Evolutionary conservation across 2,329 filamentous ascomycete genomes (phyloP).

Genomic region (Aureobasidium sp.): DNA sequence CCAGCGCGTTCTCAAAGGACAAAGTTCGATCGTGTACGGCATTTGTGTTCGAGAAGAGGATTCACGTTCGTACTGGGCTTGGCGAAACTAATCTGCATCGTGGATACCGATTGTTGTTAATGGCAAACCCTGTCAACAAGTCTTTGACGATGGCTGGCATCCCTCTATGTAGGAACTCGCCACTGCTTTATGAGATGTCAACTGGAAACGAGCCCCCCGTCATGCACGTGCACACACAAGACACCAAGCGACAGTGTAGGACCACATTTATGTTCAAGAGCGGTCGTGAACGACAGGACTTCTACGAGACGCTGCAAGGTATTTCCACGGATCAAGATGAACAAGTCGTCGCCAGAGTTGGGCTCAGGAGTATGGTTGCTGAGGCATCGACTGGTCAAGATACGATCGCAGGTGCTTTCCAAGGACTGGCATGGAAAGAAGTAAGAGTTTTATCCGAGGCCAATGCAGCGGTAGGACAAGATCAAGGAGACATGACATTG

Average conservation of each 20-base stretch:
- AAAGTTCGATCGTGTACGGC: slow-evolving; percentile 62
- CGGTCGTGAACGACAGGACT: slow-evolving; percentile 57
- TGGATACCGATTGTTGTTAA: slow-evolving; percentile 68
- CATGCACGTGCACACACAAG: slow-evolving; percentile 62
- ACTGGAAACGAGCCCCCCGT: slow-evolving; percentile 58
- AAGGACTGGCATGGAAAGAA: slow-evolving; percentile 52
- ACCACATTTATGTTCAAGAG: slow-evolving; percentile 70
- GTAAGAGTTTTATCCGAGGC: slow-evolving; percentile 65
- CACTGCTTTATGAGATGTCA: slow-evolving; percentile 66
- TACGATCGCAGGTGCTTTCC: slow-evolving; percentile 22
- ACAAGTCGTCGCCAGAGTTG: slow-evolving; percentile 57
- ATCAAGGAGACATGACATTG: slow-evolving; percentile 58
- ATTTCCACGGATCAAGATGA: slow-evolving; percentile 62
- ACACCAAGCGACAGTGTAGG: slow-evolving; percentile 55
- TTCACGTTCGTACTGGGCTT: slow-evolving; percentile 60
- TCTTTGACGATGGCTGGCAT: slow-evolving; percentile 70
- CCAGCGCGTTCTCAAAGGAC: slow-evolving; percentile 67
- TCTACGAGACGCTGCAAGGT: slow-evolving; percentile 67
- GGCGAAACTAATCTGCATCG: slow-evolving; percentile 66
- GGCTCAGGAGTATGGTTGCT: slow-evolving; percentile 22
- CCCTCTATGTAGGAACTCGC: slow-evolving; percentile 53
- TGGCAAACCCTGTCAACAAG: slow-evolving; percentile 69
- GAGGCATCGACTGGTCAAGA: not conserved
- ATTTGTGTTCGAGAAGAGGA: slow-evolving; percentile 63
- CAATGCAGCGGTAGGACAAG: slow-evolving; percentile 44